Evolutionary conservation across 345 rosid genomes (phyloP).

Genomic region (Camelina sativa): DNA sequence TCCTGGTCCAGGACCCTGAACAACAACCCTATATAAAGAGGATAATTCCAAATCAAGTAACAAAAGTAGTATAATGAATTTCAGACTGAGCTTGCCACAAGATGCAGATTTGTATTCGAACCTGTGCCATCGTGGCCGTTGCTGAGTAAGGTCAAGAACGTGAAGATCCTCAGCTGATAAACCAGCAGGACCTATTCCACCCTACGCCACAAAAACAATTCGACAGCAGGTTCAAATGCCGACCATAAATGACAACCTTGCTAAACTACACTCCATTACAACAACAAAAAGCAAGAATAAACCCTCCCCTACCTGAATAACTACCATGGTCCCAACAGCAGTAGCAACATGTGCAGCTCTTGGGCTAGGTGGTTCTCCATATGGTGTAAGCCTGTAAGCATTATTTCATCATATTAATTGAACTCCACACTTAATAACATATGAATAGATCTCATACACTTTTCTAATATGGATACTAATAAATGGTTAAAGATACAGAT

Average conservation of each 20-base stretch:
- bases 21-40: conserved; percentile 77
- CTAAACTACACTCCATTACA: conserved; percentile 8
- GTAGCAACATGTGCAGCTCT: conserved; percentile 99
- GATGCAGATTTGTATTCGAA: conserved; percentile 16
- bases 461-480: background rate
- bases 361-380: conserved; percentile 98
- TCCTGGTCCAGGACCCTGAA: conserved; percentile 99
- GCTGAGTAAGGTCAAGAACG: conserved; percentile 97
- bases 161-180: conserved; percentile 99
- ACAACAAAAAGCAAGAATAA: background rate
- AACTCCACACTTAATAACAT: conserved; percentile 16
- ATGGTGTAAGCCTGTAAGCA: conserved; percentile 70
- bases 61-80: background rate
- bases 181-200: conserved; percentile 99
- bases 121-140: conserved; percentile 98
- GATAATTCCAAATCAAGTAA: conserved; percentile 34
- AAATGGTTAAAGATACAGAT: background rate
- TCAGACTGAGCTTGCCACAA: background rate
- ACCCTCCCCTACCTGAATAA: conserved; percentile 75
- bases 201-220: conserved; percentile 55
- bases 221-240: conserved; percentile 7
- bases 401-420: conserved; percentile 15
- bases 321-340: conserved; percentile 99
- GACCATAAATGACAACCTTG: background rate
- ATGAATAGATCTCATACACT: background rate